These are phyloP conservation scores for Rhizopogon rudus DNA, from an alignment of 768 basidiomycete genomes.

Conservation along the genomic window DNA sequence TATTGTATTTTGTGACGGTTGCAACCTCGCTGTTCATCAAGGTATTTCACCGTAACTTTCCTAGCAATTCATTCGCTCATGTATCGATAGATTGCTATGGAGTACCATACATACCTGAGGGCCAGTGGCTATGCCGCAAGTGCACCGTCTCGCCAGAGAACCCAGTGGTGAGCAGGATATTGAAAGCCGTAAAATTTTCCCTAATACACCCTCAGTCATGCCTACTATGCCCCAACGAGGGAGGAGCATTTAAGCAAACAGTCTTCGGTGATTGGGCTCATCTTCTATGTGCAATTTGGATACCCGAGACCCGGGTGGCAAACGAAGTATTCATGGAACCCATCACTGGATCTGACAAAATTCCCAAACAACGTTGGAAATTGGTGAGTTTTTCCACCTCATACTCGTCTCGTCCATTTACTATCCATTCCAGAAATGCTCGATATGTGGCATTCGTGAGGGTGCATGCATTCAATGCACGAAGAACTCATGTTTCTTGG, in stretches of 20 bases:
- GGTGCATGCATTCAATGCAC: conserved; percentile 98
- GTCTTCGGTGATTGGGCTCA: conserved; percentile 92
- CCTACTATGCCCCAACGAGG: conserved; percentile 93
- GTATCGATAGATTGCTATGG: conserved; percentile 84
- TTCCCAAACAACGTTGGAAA: conserved; percentile 91
- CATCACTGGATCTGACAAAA: conserved; percentile 81
- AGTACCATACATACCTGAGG: conserved; percentile 98
- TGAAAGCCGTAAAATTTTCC: background rate
- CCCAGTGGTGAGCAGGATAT: conserved; percentile 67
- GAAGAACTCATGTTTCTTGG: conserved; percentile 83
- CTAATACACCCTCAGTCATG: conserved; percentile 57
- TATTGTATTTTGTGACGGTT: conserved; percentile 98
- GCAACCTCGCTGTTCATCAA: conserved; percentile 99
- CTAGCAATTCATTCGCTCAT: background rate
- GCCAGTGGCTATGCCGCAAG: conserved; percentile 98
- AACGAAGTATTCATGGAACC: conserved; percentile 99
- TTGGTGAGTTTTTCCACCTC: conserved; percentile 51
- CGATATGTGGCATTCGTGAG: conserved; percentile 50
- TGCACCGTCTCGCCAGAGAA: conserved; percentile 97
- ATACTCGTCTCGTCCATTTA: conserved; percentile 1
- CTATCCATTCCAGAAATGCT: conserved; percentile 44
- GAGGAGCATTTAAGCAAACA: conserved; percentile 98
- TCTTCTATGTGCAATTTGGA: conserved; percentile 94
- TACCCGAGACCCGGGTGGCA: conserved; percentile 88
- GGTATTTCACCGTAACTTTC: conserved; percentile 38